Evolutionary conservation across 208 protist species (phyloP).

Genomic region (Histomonas meleagridis): DNA sequence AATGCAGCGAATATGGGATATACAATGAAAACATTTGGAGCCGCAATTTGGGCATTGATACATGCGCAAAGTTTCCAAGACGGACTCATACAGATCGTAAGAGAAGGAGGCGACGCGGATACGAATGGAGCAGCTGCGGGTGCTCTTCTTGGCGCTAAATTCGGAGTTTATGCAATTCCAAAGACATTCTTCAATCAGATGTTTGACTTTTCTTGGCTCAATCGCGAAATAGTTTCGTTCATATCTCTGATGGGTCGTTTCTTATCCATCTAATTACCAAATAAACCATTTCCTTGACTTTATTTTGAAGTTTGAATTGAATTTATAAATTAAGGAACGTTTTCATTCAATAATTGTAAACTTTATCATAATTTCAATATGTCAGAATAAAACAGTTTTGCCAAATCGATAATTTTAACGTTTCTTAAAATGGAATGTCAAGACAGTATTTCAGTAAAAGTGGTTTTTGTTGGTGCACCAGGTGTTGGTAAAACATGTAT

Average conservation of each 20-base stretch:
- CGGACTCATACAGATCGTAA: background rate
- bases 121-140: background rate
- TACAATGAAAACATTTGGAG: background rate
- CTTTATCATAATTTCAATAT: too few relatives aligned
- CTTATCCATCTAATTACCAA: too few relatives aligned
- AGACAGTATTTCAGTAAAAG: too few relatives aligned
- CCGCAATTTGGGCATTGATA: background rate
- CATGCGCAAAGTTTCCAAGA: background rate
- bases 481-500: background rate
- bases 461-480: background rate
- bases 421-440: too few relatives aligned
- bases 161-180: background rate
- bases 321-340: too few relatives aligned
- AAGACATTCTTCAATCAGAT: background rate
- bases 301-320: too few relatives aligned
- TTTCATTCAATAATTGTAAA: too few relatives aligned
- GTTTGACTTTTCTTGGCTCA: background rate
- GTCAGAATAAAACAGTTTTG: too few relatives aligned
- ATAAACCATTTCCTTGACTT: too few relatives aligned
- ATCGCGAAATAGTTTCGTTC: background rate
- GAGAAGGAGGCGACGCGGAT: background rate
- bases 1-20: background rate
- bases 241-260: background rate
- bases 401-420: too few relatives aligned
- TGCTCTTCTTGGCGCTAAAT: background rate